Base-by-base conservation (phyloP, 1,139 yeast genomes). In the Yamadazyma buinensis region DNA sequence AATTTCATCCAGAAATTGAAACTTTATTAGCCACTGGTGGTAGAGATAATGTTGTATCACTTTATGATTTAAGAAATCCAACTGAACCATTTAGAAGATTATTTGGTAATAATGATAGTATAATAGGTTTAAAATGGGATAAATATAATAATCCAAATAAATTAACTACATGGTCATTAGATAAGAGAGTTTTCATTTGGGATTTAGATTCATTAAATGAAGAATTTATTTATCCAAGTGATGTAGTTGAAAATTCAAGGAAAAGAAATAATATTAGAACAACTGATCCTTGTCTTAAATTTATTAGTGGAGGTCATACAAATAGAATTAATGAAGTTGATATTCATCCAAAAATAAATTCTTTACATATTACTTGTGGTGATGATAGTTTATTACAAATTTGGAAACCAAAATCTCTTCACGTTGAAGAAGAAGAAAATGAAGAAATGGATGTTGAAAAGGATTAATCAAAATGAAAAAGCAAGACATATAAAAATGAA, bases 251-350 rank as follows among this genome's bases (percentile, higher is more conserved):
- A 37, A 41, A 26, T 26, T 38, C 56, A 5, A 39, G 36, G 28
- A 37, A 30, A 23, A 41, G 33, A 21, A 57, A 52, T 52, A 49
- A 55, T 26, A 14, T 30, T 10, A 64, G 57, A 34, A 64, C 58
- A 34, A 64, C 64, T 20, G 86, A 80, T 51, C 85, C 85, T n/a
- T 72, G 82, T 47, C 63, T 80, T 43, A 60, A 50, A 25, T 76
- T 74, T 54, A 66, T 75, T 39, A 81, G 77, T 54, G 81, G 79
- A 12, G 82, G 82, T 13, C 81, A 76, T 53, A 72, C 79, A 7
- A 68, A 67, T 35, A 60, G 76, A 43, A 61, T 76, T 30, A 67
- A 72, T 46, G 78, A 70, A 39, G 58, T 72, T 20, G 75, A 65
- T 36, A 59, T 75, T 43, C 80, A 75, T 48, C 79, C 80, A 3